Evolutionary conservation across 164 flowering plant genomes (phyloP), one percentile per base, ranked within the genome.

Genomic region (Pachysandra terminalis): DNA sequence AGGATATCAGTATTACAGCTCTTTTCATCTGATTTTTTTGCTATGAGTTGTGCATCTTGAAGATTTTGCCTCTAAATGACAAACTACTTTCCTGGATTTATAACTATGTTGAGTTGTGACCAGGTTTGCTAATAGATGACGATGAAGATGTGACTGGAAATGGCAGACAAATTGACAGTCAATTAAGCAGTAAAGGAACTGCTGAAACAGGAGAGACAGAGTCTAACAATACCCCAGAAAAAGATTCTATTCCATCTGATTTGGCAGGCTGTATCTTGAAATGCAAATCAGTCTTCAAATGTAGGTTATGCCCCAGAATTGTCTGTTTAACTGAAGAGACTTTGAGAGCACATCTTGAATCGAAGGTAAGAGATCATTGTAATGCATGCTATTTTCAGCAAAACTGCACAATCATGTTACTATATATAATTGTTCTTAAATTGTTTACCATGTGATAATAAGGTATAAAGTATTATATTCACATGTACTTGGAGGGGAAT

Each of bases 291-390:
- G 88, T 88, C 71, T 91, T 77, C 64, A 91, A 84, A 80, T 94
- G 98, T 80, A 83, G 85, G 80, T 73, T 91, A 19, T 94, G 98
- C 79, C 98, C 97, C 56, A 79, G 82, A 77, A 78, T 90, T 71
- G 83, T 91, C 67, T 94, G 97, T 76, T 77, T 94, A 79, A 83
- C 78, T 56, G 91, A 90, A 74, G 90, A 88, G 23, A 86, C 82
- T 59, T 58, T 94, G 72, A 83, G 58, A 78, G 74, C 84, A 61
- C 98, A 94, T 79, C 82, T 94, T 14, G 77, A 77, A 41, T 94
- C 97, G 71, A 94, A 91, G 95, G 98, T 86, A 76, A 78, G 71
- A 45, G 16, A 15, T 45, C 51, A 5, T 12, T 10, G 51, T 5
- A 13, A 45, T 37, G 3, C 16, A 45, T 45, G 1, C 17, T 45